Base-by-base conservation (phyloP, 179 eudicot species). In the Vitellaria paradoxa region DNA sequence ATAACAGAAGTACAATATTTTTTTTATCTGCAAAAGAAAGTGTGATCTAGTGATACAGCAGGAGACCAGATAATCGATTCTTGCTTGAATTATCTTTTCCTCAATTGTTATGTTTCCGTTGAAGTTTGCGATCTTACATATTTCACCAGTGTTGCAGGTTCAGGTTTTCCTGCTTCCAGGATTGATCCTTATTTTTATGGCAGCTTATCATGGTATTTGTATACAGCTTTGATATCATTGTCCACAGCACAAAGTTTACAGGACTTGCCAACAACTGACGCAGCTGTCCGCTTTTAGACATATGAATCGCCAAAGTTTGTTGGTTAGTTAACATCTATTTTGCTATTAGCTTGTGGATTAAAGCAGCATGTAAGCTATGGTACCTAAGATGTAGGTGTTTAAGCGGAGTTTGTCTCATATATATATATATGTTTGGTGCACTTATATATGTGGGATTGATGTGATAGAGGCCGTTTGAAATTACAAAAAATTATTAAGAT, bases 141-240 rank as follows among this genome's bases (percentile, higher is more conserved):
- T 80, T 76, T 72, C 77, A 50, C 77, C 23, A 91, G 94, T 83
- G 80, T 78, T 90, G 94, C 94, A 88, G 92, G 91, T 85, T 86
- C 89, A 83, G 91, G 89, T 87, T 83, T 85, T 78, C 91, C 88
- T 87, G 88, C 83, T 77, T 53, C 52, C 72, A 84, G 84, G 87
- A 79, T 68, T 73, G 75, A 81, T 78, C 83, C 82, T 80, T 78
- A 40, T 81, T 85, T 59, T 83, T 79, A 74, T 78, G 23, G 84
- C 83, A 79, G 87, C 87, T 88, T 86, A 86, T 80, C 61, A 70
- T 86, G 75, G 87, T 86, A 78, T 86, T 90, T 88, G 81, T 80
- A 87, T 87, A 90, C 94, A 90, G 92, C 90, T 86, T 83, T 74
- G 78, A 69, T 78, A 81, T 78, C 79, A 45, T 77, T 81, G 68